These are phyloP conservation scores for Bipolaris zeicola DNA, from an alignment of 2,329 filamentous ascomycete species.

Conservation along the genomic window DNA sequence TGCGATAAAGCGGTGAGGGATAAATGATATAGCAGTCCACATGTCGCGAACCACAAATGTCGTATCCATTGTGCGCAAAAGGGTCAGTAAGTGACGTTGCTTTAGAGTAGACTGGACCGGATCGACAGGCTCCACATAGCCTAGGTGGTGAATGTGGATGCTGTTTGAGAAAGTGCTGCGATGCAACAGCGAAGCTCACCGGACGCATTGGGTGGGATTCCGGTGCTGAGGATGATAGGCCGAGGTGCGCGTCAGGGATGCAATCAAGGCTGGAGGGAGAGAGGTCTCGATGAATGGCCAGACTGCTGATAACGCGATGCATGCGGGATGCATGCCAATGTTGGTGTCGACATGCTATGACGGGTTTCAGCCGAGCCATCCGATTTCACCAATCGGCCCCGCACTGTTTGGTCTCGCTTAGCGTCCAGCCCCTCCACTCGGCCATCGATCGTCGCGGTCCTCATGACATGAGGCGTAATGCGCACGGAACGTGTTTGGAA, in stretches of 20 bases:
- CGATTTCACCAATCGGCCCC: constrained; percentile 30
- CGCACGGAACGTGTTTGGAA: constrained; percentile 25
- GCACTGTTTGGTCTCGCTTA: constrained; percentile 15
- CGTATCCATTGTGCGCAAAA: constrained; percentile 6
- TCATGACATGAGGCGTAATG: constrained; percentile 30
- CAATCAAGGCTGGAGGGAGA: constrained; percentile 5
- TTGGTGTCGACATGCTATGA: not conserved
- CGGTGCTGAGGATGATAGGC: constrained; percentile 3
- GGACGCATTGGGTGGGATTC: not conserved
- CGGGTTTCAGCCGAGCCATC: constrained; percentile 28
- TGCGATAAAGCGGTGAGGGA: constrained; percentile 9
- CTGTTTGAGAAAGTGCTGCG: constrained; percentile 19
- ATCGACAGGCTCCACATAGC: constrained; percentile 21
- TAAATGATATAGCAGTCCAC: not conserved
- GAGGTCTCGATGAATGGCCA: constrained; percentile 8
- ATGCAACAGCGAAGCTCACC: not conserved
- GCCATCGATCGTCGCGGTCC: constrained; percentile 32
- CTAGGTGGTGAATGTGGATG: constrained; percentile 14
- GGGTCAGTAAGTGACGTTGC: constrained; percentile 18
- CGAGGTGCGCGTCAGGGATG: not conserved
- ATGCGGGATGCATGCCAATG: constrained; percentile 7
- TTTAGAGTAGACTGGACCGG: constrained; percentile 25
- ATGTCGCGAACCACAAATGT: constrained; percentile 1
- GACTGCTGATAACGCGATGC: constrained; percentile 7
- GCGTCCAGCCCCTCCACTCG: constrained; percentile 14